Evolutionary conservation across 1,139 yeast genomes (phyloP).

Genomic region (Yamadazyma sp.): DNA sequence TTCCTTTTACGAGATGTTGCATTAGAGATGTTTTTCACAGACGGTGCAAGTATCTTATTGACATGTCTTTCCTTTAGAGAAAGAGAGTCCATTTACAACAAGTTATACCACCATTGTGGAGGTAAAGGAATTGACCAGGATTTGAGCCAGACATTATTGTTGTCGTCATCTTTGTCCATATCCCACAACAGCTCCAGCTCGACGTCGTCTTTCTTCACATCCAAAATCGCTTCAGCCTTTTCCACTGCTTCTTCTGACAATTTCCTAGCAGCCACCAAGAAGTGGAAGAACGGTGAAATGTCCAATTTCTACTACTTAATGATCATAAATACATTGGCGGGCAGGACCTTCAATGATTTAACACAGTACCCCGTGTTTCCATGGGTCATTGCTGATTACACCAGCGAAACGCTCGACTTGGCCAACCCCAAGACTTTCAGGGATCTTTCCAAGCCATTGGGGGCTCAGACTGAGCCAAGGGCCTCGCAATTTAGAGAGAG

Average conservation of each 20-base stretch:
- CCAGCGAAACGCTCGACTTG: conserved; percentile 63
- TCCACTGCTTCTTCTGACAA: conserved; percentile 23
- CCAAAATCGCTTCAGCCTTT: conserved; percentile 39
- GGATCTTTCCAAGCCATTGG: conserved; percentile 85
- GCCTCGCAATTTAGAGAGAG: conserved; percentile 66
- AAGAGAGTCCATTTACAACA: conserved; percentile 56
- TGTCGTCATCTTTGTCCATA: conserved; percentile 34
- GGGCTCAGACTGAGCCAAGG: conserved; percentile 67
- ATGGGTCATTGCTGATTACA: conserved; percentile 82
- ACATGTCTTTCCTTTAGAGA: conserved; percentile 53
- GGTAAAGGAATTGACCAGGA: conserved; percentile 52
- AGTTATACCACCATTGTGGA: conserved; percentile 46
- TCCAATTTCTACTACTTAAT: conserved; percentile 80
- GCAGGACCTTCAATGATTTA: conserved; percentile 80
- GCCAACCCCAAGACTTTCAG: conserved; percentile 60
- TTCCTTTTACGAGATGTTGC: conserved; percentile 78
- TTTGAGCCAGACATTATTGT: conserved; percentile 50
- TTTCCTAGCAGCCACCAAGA: conserved; percentile 55
- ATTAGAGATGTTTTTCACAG: conserved; percentile 68
- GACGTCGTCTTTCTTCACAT: conserved; percentile 24
- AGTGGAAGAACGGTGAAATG: conserved; percentile 74
- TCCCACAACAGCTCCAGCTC: conserved; percentile 9
- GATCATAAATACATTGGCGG: conserved; percentile 78
- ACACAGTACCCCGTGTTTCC: conserved; percentile 92
- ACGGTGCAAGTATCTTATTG: conserved; percentile 66